Evolutionary conservation across 2,329 filamentous ascomycete genomes (phyloP), one percentile per base, ranked within the genome.

Genomic region (Penicillium olsonii): DNA sequence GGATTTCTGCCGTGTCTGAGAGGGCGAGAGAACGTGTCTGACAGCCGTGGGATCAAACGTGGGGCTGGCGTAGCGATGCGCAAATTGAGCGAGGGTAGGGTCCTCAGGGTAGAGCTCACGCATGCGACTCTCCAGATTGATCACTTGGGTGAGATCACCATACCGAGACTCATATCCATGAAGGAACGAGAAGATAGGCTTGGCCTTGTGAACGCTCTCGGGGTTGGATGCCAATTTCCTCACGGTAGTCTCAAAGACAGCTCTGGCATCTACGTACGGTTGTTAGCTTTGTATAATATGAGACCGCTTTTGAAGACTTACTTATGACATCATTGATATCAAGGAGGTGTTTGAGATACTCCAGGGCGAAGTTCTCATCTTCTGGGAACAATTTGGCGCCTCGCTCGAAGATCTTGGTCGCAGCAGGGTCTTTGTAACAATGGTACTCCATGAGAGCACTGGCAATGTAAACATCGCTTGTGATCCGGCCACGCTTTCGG

Each of bases 161-260:
- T 92, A 99, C 56, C 91, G 86, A 10, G 91, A 92, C 74, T 99
- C 94, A 67, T 95, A 96, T 61, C 92, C 87, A 72, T 99, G 92
- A 69, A 99, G 92, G 72, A 92, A 97, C 2, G 85, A 79, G 63
- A 95, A 96, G 0, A 99, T 82, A 1, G 88, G 83, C 68, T 94
- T 95, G 8, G 92, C 84, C 65, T 91, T 94, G 46, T 79, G 73
- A 1, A 87, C 74, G 10, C 84, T 83, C 59, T 91, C 88, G 0
- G 88, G 84, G 59, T 92, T 94, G 19, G 87, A 81, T 7, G 87
- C 83, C 37, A 97, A 81, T 54, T 87, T 87, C 65, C 87, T 89
- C 52, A 96, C 89, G 14, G 92, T 91, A 14, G 92, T 96, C 69
- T 97, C 94, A 63, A 99, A 99, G 2, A 96, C 91, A 9, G 94